Percentiles rank a stretch among this genome's conserved stretches.
phyloP scores from a whole-genome alignment of 2,329 filamentous ascomycete genomes.

The Penicillium aurantiogriseum region DNA sequence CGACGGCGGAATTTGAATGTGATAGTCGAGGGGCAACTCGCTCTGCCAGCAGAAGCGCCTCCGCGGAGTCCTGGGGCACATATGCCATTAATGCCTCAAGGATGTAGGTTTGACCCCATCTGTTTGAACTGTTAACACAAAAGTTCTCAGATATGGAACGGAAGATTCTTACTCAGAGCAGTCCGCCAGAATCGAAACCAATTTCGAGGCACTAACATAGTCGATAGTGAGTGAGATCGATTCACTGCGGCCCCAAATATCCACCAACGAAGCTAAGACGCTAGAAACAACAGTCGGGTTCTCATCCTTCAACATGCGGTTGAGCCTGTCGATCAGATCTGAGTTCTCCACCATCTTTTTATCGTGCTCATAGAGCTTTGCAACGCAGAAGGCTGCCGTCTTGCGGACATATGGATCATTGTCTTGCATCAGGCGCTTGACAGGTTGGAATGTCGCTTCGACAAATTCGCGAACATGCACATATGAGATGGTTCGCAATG shows the following conservation, averaged over 20 bases:
- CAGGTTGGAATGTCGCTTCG: slow-evolving; percentile 78
- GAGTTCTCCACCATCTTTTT: slow-evolving; percentile 83
- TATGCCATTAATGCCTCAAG: slow-evolving; percentile 97
- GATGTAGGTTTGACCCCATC: slow-evolving; percentile 99
- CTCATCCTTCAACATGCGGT: slow-evolving; percentile 85
- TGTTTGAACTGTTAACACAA: slow-evolving; percentile 38
- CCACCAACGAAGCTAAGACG: slow-evolving; percentile 84
- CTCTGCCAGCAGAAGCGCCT: slow-evolving; percentile 86
- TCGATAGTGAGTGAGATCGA: slow-evolving; percentile 98
- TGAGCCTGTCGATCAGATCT: slow-evolving; percentile 87
- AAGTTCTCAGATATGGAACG: background rate
- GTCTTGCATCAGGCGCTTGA: slow-evolving; percentile 81
- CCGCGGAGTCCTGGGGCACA: slow-evolving; percentile 83
- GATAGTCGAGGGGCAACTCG: slow-evolving; percentile 93
- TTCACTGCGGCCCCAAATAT: slow-evolving; percentile 98
- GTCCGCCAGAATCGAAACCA: slow-evolving; percentile 92
- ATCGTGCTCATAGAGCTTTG: slow-evolving; percentile 97
- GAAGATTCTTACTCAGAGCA: slow-evolving; percentile 78
- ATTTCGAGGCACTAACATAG: slow-evolving; percentile 95
- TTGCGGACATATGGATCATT: slow-evolving; percentile 94
- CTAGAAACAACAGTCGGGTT: slow-evolving; percentile 97
- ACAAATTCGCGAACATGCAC: slow-evolving; percentile 96
- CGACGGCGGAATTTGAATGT: slow-evolving; percentile 94
- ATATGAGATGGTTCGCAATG: slow-evolving; percentile 93
- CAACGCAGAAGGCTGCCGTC: slow-evolving; percentile 92